Percentiles rank a stretch among this genome's conserved stretches.
Conservation (phyloP, 202 grass and related monocot genomes). For the Carex sylvatica region DNA sequence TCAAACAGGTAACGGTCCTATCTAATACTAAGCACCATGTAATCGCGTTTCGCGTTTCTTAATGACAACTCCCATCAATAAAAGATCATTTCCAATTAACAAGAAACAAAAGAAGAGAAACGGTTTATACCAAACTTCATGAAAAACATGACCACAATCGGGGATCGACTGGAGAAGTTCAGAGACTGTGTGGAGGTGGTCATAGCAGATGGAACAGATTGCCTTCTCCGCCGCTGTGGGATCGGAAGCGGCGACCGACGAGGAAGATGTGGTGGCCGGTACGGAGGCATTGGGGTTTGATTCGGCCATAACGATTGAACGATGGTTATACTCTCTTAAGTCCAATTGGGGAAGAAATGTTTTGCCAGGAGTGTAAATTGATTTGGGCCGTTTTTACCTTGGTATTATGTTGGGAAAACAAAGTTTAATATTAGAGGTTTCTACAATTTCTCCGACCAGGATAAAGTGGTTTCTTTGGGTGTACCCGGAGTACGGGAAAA, state of each 20-base stretch:
- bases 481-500: background rate
- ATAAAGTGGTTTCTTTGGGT: background rate
- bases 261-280: background rate
- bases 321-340: background rate
- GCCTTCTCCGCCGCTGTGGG: conserved; percentile 43
- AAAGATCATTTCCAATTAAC: background rate
- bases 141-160: conserved; percentile 93
- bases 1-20: background rate
- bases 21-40: background rate
- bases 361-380: background rate
- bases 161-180: conserved; percentile 73
- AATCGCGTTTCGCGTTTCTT: background rate
- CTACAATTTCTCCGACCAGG: background rate
- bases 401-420: background rate
- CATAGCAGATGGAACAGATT: conserved; percentile 92
- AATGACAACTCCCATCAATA: background rate
- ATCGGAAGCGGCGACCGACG: conserved; percentile 17
- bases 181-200: conserved; percentile 60
- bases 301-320: conserved; percentile 27
- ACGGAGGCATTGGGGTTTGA: background rate
- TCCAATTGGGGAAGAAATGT: conserved; percentile 20
- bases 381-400: background rate
- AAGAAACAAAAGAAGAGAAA: background rate
- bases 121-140: conserved; percentile 62
- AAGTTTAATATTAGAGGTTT: background rate